Percentiles rank a stretch among this genome's conserved stretches.
These are phyloP conservation scores for Schizothecium vesticola DNA, from an alignment of 495 filamentous ascomycete genomes.

Conservation along the genomic window DNA sequence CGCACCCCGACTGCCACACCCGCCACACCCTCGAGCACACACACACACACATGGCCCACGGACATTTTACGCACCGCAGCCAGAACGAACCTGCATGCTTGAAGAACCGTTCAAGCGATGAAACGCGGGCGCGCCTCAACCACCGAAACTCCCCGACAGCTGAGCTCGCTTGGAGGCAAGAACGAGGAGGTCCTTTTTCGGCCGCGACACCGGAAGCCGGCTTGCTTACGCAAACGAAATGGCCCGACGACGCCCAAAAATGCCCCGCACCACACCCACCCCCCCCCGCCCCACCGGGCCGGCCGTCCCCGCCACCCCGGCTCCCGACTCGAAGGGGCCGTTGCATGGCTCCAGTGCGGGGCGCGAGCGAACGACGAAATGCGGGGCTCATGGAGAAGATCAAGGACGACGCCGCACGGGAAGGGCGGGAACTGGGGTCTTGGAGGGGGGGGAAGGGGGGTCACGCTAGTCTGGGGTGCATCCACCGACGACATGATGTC, in stretches of 20 bases:
- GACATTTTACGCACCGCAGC: background rate
- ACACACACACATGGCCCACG: background rate
- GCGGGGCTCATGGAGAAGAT: conserved; percentile 1
- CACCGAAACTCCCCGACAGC: background rate
- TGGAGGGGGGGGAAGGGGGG: background rate
- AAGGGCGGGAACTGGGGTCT: background rate
- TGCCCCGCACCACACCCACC: background rate
- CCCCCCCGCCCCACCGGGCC: background rate
- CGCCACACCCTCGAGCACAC: background rate
- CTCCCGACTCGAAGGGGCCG: background rate
- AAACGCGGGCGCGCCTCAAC: background rate
- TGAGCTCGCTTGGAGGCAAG: background rate
- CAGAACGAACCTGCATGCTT: background rate
- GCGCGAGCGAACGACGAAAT: background rate
- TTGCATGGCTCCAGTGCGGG: conserved; percentile 1
- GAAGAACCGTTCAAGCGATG: background rate
- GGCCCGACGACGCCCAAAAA: background rate
- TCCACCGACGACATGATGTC: background rate
- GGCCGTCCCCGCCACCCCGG: background rate
- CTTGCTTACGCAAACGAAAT: background rate
- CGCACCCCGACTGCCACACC: background rate
- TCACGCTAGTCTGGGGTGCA: background rate
- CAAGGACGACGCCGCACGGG: background rate
- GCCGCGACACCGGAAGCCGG: background rate
- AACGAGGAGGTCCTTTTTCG: background rate